phyloP scores from a whole-genome alignment of 768 basidiomycete species.

The Boletellus emodensis region DNA sequence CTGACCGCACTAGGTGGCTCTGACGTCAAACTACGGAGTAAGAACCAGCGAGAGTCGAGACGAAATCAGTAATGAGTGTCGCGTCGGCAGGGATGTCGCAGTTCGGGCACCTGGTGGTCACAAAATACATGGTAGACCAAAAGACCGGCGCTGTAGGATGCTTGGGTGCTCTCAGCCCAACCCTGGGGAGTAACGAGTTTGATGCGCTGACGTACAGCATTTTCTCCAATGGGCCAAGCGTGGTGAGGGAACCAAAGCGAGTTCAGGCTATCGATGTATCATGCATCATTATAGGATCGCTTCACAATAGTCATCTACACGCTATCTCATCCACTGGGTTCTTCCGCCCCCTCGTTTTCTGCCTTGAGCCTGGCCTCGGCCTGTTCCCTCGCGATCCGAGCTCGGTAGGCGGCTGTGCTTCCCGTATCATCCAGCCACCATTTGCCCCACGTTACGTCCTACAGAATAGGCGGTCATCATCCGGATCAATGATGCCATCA shows the following conservation, averaged over 20 bases:
- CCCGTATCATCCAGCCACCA: constrained; percentile 16
- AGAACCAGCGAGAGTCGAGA: not conserved
- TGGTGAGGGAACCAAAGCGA: no score
- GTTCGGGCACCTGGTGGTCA: not conserved
- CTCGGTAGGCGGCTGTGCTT: constrained; percentile 12
- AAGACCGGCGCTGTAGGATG: no score
- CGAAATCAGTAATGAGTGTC: not conserved
- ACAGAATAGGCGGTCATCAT: not conserved
- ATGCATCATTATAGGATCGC: no score
- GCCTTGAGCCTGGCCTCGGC: constrained; percentile 2
- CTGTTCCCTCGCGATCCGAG: constrained; percentile 9
- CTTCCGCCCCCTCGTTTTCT: not conserved
- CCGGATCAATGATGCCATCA: not conserved
- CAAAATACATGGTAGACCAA: no score
- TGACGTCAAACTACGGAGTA: not conserved
- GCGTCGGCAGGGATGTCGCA: not conserved
- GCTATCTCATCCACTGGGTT: not conserved
- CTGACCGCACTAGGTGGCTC: no score
- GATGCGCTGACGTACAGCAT: no score
- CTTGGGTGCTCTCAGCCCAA: no score
- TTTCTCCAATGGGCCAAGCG: no score
- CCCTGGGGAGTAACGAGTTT: no score
- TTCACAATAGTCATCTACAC: no score
- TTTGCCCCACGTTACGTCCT: constrained; percentile 3
- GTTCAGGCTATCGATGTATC: no score